Evolutionary conservation across 139 green algal species (phyloP).

Genomic region (Yamagishiella unicocca): DNA sequence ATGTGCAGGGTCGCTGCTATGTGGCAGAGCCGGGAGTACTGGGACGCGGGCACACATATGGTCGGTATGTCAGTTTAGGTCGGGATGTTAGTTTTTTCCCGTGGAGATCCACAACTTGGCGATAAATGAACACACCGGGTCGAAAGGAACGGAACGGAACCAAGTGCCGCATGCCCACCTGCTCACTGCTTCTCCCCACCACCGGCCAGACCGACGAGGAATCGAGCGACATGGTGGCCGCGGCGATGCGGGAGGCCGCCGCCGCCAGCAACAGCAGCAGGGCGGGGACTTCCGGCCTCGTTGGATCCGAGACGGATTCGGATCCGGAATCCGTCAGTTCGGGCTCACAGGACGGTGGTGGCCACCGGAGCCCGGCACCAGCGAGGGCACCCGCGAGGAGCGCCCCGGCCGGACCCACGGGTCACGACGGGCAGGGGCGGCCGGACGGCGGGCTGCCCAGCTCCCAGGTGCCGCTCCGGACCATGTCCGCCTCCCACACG

Average conservation of each 20-base stretch:
- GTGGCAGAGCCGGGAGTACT: too few relatives aligned
- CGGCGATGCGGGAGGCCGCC: slow-evolving; percentile 7
- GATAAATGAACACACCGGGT: too few relatives aligned
- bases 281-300: not conserved
- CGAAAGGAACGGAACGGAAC: too few relatives aligned
- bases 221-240: not conserved
- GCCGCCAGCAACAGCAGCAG: slow-evolving; percentile 3
- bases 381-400: not conserved
- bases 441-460: not conserved
- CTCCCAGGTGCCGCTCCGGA: not conserved
- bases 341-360: not conserved
- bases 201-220: slow-evolving; percentile 33
- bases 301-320: too few relatives aligned
- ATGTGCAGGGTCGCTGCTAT: too few relatives aligned
- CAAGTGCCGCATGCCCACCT: too few relatives aligned
- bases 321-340: slow-evolving; percentile 31
- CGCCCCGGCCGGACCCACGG: not conserved
- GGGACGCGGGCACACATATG: too few relatives aligned
- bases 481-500: slow-evolving; percentile 12
- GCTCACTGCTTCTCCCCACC: too few relatives aligned
- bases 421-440: not conserved
- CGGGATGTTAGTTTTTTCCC: too few relatives aligned
- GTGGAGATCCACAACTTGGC: too few relatives aligned
- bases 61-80: too few relatives aligned
- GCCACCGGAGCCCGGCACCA: not conserved